A percentile compares a stretch with the other conserved stretches of the same genome.
phyloP scores from a whole-genome alignment of 2,329 filamentous ascomycete species.

The Cyphellophora attinorum region DNA sequence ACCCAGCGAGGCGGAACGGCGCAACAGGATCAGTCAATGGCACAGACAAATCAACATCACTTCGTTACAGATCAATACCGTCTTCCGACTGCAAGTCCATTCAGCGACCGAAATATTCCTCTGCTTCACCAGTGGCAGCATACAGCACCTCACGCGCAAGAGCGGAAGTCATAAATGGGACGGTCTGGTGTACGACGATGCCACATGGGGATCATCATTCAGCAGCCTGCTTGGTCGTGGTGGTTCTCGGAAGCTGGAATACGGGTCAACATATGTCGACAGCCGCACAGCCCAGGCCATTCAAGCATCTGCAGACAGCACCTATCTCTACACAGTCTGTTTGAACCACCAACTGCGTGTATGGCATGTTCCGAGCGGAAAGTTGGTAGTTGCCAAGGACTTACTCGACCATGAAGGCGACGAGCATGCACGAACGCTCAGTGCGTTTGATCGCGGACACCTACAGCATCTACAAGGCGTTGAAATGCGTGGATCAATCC shows the following conservation, averaged over 20 bases:
- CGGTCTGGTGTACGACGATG: constrained; percentile 38
- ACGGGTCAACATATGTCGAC: constrained; percentile 32
- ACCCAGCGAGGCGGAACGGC: constrained; percentile 51
- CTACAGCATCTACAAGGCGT: constrained; percentile 46
- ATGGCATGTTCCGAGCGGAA: constrained; percentile 79
- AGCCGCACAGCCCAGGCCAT: constrained; percentile 34
- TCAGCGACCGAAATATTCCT: constrained; percentile 66
- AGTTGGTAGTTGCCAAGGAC: constrained; percentile 66
- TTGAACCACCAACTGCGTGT: constrained; percentile 81
- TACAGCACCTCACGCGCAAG: constrained; percentile 59
- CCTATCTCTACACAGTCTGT: constrained; percentile 64
- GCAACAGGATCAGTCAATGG: constrained; percentile 70
- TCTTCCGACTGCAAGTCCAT: constrained; percentile 71
- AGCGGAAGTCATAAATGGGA: constrained; percentile 39
- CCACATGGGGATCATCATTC: constrained; percentile 38
- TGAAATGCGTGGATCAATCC: constrained; percentile 20
- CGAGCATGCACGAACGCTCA: constrained; percentile 66
- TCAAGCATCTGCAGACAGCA: constrained; percentile 34
- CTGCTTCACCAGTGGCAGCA: constrained; percentile 43
- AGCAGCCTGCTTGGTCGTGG: constrained; percentile 37
- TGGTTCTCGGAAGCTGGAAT: constrained; percentile 31
- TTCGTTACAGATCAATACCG: constrained; percentile 60
- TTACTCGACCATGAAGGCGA: constrained; percentile 60
- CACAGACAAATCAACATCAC: constrained; percentile 54
- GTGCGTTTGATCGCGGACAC: constrained; percentile 67